Evolutionary conservation across 768 basidiomycete species (phyloP).

Genomic region (Mycena metata): DNA sequence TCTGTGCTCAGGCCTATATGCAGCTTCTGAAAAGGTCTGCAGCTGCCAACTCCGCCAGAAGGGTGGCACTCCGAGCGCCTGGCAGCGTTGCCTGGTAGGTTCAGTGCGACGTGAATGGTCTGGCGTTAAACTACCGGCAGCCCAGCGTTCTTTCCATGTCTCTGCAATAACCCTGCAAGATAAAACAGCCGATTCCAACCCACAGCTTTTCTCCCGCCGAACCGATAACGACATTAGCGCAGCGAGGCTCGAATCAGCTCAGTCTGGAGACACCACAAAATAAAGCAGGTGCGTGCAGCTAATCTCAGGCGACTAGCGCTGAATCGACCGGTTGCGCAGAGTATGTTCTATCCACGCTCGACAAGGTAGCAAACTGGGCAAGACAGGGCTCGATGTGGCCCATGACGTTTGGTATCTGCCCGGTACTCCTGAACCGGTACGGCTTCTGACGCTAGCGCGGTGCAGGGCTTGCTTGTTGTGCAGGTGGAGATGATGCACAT

Average conservation of each 20-base stretch:
- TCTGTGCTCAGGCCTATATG: background rate
- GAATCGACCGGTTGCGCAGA: constrained; percentile 62
- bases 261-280: constrained; percentile 92
- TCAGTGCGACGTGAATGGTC: background rate
- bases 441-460: constrained; percentile 23
- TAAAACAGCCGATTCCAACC: constrained; percentile 52
- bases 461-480: constrained; percentile 95
- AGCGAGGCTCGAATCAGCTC: constrained; percentile 84
- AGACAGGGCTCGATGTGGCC: constrained; percentile 99
- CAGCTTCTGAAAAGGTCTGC: background rate
- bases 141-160: constrained; percentile 68
- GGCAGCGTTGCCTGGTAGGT: constrained; percentile 49
- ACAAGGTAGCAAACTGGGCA: constrained; percentile 98
- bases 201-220: constrained; percentile 62
- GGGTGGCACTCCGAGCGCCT: constrained; percentile 60
- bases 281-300: constrained; percentile 76
- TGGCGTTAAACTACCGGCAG: constrained; percentile 44
- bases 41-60: constrained; percentile 56
- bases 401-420: constrained; percentile 88
- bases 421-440: constrained; percentile 8
- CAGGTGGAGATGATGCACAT: constrained; percentile 99
- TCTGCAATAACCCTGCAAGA: constrained; percentile 58
- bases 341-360: constrained; percentile 95
- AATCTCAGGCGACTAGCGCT: constrained; percentile 12
- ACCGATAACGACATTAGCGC: constrained; percentile 80